phyloP scores from a whole-genome alignment of 2,329 filamentous ascomycete species.

The Ceratocystis cacaofunesta region DNA sequence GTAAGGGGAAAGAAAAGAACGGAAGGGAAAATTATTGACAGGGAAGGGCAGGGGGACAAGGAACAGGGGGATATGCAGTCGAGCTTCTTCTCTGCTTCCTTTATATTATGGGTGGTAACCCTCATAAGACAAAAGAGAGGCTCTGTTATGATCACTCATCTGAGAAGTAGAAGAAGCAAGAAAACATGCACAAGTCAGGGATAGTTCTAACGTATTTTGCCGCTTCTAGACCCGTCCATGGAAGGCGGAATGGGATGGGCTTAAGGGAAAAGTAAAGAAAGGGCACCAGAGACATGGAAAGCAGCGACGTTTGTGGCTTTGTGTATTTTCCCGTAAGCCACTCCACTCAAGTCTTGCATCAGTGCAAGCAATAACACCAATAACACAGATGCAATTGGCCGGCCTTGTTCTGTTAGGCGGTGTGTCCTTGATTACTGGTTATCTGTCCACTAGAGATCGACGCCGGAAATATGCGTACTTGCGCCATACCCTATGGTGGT shows the following conservation, averaged over 20 bases:
- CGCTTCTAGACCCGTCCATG: constrained; percentile 11
- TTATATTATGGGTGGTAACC: not conserved
- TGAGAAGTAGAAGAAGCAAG: not conserved
- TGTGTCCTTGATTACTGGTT: not conserved
- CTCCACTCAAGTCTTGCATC: too few relatives aligned
- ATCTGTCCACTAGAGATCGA: not conserved
- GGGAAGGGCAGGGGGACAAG: not conserved
- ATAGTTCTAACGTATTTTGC: not conserved
- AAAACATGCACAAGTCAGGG: not conserved
- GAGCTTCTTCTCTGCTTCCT: not conserved
- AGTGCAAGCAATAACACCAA: too few relatives aligned
- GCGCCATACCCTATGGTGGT: too few relatives aligned
- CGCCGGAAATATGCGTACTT: not conserved
- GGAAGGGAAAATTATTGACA: not conserved
- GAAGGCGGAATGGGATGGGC: not conserved
- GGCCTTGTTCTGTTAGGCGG: not conserved
- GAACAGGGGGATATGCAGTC: not conserved
- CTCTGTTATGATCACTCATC: not conserved
- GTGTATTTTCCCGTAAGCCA: not conserved
- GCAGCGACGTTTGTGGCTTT: not conserved
- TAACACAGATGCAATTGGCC: not conserved
- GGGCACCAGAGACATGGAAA: not conserved
- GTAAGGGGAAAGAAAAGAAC: not conserved
- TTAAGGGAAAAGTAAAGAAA: not conserved
- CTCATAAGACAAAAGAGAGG: constrained; percentile 17